Conservation (phyloP, 1,139 yeast genomes). For the Candida smagusa region DNA sequence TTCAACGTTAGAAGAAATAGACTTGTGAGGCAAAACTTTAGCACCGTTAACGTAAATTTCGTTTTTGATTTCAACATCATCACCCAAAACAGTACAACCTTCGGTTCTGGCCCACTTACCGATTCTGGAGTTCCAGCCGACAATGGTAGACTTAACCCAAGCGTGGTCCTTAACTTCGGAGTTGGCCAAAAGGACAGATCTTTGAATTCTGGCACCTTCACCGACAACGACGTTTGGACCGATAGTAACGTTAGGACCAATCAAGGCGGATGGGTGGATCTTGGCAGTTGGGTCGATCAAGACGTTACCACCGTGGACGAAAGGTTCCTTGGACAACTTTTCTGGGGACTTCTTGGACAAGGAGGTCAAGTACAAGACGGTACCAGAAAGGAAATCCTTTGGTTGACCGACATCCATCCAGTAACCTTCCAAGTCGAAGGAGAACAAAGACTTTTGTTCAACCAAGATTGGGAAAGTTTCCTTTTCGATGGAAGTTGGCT, state of each 20-base stretch:
- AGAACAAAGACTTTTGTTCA: constrained; percentile 82
- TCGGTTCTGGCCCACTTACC: constrained; percentile 99
- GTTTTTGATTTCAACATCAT: constrained; percentile 97
- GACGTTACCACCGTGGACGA: constrained; percentile 89
- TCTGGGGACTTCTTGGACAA: constrained; percentile 77
- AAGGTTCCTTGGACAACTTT: constrained; percentile 62
- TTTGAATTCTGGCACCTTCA: constrained; percentile 97
- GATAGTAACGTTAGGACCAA: constrained; percentile 97
- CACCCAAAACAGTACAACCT: constrained; percentile 97
- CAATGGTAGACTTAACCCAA: constrained; percentile 95
- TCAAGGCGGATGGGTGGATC: constrained; percentile 88
- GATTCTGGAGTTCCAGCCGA: constrained; percentile 98
- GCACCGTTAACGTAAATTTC: constrained; percentile 99
- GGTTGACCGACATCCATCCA: constrained; percentile 99
- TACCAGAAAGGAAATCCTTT: constrained; percentile 97
- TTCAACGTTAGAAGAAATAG: constrained; percentile 94
- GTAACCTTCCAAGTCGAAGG: constrained; percentile 97
- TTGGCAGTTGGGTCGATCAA: constrained; percentile 93
- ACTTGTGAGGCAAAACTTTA: constrained; percentile 97
- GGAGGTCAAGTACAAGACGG: constrained; percentile 87
- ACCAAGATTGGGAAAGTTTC: constrained; percentile 98
- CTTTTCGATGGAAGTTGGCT: constrained; percentile 98
- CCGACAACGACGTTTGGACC: constrained; percentile 97
- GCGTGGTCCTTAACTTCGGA: constrained; percentile 96
- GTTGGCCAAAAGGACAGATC: constrained; percentile 90